Conservation (phyloP, 1,139 yeast genomes). For the Lodderomyces metapsilosis region DNA sequence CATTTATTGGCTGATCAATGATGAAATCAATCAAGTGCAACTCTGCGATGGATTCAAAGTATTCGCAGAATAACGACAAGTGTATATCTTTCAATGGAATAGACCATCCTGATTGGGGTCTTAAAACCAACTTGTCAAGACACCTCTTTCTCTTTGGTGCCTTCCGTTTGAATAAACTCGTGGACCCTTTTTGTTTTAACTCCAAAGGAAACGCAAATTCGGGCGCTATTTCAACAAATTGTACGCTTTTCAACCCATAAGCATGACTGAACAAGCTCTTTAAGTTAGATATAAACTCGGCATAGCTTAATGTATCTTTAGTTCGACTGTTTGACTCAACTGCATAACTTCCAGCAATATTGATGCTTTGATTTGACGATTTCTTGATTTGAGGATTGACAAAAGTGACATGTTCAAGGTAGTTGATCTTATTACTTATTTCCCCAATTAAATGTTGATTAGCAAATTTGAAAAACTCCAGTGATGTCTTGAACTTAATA, state of each 20-base stretch:
- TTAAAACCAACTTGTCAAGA: conserved; percentile 26
- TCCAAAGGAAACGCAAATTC: conserved; percentile 46
- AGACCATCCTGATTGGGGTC: conserved; percentile 51
- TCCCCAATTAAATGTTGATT: conserved; percentile 21
- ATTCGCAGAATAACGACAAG: conserved; percentile 28
- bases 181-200: conserved; percentile 8
- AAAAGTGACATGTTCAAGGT: conserved; percentile 25
- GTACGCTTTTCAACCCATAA: conserved; percentile 28
- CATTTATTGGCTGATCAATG: conserved; percentile 30
- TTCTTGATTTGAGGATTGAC: conserved; percentile 35
- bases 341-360: conserved; percentile 40
- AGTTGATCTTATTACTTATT: conserved; percentile 30
- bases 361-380: conserved; percentile 24
- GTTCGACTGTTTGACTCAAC: conserved; percentile 25
- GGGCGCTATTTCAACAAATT: conserved; percentile 48
- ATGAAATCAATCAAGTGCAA: conserved; percentile 47
- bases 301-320: conserved; percentile 21
- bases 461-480: conserved; percentile 33
- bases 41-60: conserved; percentile 46
- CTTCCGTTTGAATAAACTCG: conserved; percentile 14
- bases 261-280: conserved; percentile 28
- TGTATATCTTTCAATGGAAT: conserved; percentile 41
- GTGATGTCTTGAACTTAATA: conserved; percentile 25
- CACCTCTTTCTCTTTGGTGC: conserved; percentile 21
- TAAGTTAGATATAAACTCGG: conserved; percentile 27